Conservation (phyloP, 2,329 filamentous ascomycete genomes). For the Didymella sp. region DNA sequence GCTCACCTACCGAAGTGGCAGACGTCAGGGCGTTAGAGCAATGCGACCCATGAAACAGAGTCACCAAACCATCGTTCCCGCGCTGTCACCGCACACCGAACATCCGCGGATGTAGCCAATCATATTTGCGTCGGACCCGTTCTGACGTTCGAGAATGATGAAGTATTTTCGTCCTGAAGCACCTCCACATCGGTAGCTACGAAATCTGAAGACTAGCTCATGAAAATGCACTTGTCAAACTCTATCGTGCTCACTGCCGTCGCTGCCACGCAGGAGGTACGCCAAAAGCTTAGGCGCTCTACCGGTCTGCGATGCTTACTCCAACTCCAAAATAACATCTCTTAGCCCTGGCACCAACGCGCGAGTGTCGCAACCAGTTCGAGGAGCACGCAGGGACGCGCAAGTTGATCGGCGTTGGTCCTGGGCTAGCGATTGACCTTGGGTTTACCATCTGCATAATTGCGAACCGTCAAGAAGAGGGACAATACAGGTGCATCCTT, state of each 20-base stretch:
- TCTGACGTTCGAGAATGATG: constrained; percentile 25
- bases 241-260: constrained; percentile 18
- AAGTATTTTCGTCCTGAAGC: constrained; percentile 24
- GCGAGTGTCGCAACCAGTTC: constrained; percentile 3
- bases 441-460: not conserved
- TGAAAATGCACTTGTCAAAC: constrained; percentile 16
- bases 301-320: constrained; percentile 21
- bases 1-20: constrained; percentile 26
- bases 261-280: constrained; percentile 23
- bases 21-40: constrained; percentile 30
- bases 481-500: constrained; percentile 3
- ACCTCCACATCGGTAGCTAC: constrained; percentile 11
- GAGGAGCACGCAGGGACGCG: constrained; percentile 3
- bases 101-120: constrained; percentile 29
- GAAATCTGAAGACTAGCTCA: constrained; percentile 1
- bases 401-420: constrained; percentile 2
- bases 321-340: constrained; percentile 21
- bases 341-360: constrained; percentile 25
- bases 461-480: not conserved
- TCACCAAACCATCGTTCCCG: constrained; percentile 31
- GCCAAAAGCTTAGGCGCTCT: constrained; percentile 19
- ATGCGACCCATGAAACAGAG: constrained; percentile 38
- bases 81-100: constrained; percentile 16
- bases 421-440: not conserved
- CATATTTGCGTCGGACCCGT: constrained; percentile 15